A percentile compares a stretch with the other conserved stretches of the same genome.
Evolutionary conservation across 352 stramenopile genomes (phyloP).

Genomic region (Globisporangium emineosum): DNA sequence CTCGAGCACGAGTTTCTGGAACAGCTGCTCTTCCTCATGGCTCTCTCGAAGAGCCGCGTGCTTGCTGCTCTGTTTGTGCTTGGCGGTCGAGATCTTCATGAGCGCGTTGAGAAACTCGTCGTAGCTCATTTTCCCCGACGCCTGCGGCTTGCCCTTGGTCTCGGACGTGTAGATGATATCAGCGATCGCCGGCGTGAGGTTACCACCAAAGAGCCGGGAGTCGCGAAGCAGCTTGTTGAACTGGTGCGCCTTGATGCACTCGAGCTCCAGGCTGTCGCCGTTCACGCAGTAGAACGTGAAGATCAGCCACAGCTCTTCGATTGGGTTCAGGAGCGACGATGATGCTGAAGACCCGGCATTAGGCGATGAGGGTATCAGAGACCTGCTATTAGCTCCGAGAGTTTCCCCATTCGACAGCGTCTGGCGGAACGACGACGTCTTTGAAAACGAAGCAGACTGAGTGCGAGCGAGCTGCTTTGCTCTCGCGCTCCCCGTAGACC

Average conservation of each 20-base stretch:
- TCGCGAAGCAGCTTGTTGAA: constrained; percentile 73
- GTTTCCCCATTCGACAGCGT: not conserved
- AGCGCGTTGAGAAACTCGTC: constrained; percentile 80
- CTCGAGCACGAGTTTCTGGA: constrained; percentile 55
- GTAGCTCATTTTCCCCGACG: constrained; percentile 70
- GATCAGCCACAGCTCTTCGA: constrained; percentile 70
- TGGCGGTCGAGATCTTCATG: constrained; percentile 51
- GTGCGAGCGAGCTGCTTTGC: constrained; percentile 19
- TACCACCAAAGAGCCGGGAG: constrained; percentile 40
- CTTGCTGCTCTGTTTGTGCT: constrained; percentile 29
- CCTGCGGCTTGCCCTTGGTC: constrained; percentile 58
- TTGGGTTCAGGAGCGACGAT: constrained; percentile 23
- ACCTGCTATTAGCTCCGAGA: not conserved
- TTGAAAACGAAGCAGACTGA: constrained; percentile 9
- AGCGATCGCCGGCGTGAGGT: constrained; percentile 64
- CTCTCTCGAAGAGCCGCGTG: constrained; percentile 28
- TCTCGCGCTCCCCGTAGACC: not conserved
- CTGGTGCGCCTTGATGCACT: constrained; percentile 68
- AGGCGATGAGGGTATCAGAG: not conserved
- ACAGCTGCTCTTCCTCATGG: constrained; percentile 47
- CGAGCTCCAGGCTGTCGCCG: constrained; percentile 67
- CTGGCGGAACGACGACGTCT: constrained; percentile 7
- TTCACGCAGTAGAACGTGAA: constrained; percentile 84
- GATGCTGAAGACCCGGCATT: not conserved
- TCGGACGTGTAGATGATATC: constrained; percentile 81